Conservation (phyloP, 2,329 filamentous ascomycete genomes). For the Penicillium oxalicum region DNA sequence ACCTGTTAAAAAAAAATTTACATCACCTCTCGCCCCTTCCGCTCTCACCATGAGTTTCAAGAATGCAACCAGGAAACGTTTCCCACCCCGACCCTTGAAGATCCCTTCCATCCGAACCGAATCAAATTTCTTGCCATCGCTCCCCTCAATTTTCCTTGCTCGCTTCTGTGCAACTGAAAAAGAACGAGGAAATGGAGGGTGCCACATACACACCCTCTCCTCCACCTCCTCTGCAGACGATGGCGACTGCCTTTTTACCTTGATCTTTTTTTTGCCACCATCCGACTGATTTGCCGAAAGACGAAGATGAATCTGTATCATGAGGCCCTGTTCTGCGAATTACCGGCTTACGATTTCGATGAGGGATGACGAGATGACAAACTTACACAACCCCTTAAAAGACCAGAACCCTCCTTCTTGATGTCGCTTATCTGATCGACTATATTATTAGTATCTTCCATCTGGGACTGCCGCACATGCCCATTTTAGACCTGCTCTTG, state of each 20-base stretch:
- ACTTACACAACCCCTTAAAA: conserved; percentile 21
- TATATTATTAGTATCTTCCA: neutral
- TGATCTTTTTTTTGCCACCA: conserved; percentile 29
- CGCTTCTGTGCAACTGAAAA: neutral
- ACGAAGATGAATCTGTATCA: conserved; percentile 40
- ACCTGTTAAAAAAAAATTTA: neutral
- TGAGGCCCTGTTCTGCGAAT: conserved; percentile 36
- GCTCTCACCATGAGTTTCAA: too few species aligned
- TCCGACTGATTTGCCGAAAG: conserved; percentile 36
- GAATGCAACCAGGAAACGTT: too few species aligned
- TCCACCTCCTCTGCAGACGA: conserved; percentile 14
- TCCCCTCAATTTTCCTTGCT: neutral
- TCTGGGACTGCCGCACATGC: conserved; percentile 11
- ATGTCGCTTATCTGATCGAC: conserved; percentile 31
- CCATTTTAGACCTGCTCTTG: conserved; percentile 38
- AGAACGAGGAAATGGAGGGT: conserved; percentile 8
- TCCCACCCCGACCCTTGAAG: too few species aligned
- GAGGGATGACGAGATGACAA: conserved; percentile 44
- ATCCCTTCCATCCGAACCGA: neutral
- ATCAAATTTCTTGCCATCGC: neutral
- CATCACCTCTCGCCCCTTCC: too few species aligned
- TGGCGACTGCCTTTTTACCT: conserved; percentile 24
- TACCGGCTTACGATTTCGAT: conserved; percentile 43
- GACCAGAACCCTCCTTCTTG: conserved; percentile 32
- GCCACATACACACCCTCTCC: conserved; percentile 6